These are phyloP conservation scores for Mycosphaerella sp. DNA, from an alignment of 2,329 filamentous ascomycete species.

Conservation along the genomic window DNA sequence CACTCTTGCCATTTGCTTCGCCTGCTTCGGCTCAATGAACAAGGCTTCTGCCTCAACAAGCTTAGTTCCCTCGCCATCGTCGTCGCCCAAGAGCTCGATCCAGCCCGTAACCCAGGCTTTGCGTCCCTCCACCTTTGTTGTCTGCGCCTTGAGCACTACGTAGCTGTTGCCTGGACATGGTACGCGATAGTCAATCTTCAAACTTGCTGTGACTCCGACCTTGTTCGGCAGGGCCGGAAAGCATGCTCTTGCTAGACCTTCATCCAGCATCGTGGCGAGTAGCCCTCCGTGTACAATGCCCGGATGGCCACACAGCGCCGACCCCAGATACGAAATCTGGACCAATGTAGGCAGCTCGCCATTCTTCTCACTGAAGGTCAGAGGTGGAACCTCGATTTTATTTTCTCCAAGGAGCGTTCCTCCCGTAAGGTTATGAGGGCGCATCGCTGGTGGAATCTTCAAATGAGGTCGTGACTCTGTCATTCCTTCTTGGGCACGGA, in stretches of 20 bases:
- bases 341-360: slow-evolving; percentile 53
- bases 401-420: slow-evolving; percentile 69
- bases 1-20: slow-evolving; percentile 45
- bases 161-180: slow-evolving; percentile 71
- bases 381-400: slow-evolving; percentile 73
- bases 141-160: slow-evolving; percentile 71
- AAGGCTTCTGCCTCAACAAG: slow-evolving; percentile 78
- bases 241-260: slow-evolving; percentile 79
- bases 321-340: slow-evolving; percentile 69
- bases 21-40: slow-evolving; percentile 82
- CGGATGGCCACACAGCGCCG: slow-evolving; percentile 78
- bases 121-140: slow-evolving; percentile 78
- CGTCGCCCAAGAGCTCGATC: slow-evolving; percentile 67
- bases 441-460: slow-evolving; percentile 67
- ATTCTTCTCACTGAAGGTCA: slow-evolving; percentile 61
- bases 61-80: slow-evolving; percentile 51
- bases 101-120: slow-evolving; percentile 91
- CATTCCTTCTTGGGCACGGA: slow-evolving; percentile 62
- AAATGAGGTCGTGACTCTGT: slow-evolving; percentile 77
- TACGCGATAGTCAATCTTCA: slow-evolving; percentile 74
- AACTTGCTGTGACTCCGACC: slow-evolving; percentile 75
- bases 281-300: slow-evolving; percentile 87
- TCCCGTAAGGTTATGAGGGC: slow-evolving; percentile 70
- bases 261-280: slow-evolving; percentile 86
- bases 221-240: slow-evolving; percentile 84